These are phyloP conservation scores for Claviceps cyperi DNA, from an alignment of 2,329 filamentous ascomycete species.

Conservation along the genomic window DNA sequence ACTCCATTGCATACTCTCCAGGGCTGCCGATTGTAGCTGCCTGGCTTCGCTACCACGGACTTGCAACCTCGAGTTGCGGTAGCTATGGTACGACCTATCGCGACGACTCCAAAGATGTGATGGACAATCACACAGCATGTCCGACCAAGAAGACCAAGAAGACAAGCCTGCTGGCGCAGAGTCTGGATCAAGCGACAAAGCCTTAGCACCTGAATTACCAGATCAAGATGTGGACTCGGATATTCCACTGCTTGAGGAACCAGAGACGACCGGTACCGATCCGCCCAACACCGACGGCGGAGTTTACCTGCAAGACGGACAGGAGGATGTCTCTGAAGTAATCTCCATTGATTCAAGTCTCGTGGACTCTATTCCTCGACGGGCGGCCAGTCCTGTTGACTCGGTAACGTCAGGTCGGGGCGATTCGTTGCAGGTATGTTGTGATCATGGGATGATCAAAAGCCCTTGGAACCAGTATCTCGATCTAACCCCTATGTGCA, in stretches of 20 bases:
- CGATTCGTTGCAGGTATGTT: constrained; percentile 60
- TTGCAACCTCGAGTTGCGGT: background rate
- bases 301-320: constrained; percentile 27
- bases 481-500: constrained; percentile 15
- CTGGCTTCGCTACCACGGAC: background rate
- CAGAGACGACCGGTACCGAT: background rate
- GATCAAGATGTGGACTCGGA: constrained; percentile 10
- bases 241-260: constrained; percentile 4
- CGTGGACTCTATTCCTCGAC: constrained; percentile 35
- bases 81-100: background rate
- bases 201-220: constrained; percentile 20
- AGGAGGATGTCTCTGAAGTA: constrained; percentile 34
- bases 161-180: constrained; percentile 28
- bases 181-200: constrained; percentile 26
- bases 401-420: constrained; percentile 63
- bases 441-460: background rate
- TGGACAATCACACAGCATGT: constrained; percentile 29
- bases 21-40: background rate
- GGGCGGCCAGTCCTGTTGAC: constrained; percentile 51
- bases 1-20: background rate
- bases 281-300: constrained; percentile 15
- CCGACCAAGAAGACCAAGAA: constrained; percentile 32
- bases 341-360: constrained; percentile 33
- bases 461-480: background rate
- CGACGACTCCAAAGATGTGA: constrained; percentile 15